Percentiles rank a stretch among this genome's conserved stretches.
phyloP scores from a whole-genome alignment of 768 basidiomycete species.

The Thelephora aurantiotincta region DNA sequence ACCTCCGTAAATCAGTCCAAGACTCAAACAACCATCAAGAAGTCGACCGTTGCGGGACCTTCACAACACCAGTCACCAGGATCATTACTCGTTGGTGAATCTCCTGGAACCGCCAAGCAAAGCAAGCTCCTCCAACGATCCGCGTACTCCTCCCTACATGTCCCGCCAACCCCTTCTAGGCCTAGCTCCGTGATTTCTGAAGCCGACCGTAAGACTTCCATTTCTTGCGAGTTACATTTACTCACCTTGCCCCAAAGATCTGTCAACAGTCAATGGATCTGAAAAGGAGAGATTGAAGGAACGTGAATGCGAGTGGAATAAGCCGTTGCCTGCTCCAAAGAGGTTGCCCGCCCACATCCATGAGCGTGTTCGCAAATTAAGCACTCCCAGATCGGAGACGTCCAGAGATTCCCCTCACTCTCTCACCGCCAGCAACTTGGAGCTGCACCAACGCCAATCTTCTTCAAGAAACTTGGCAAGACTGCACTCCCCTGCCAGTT shows the following conservation, averaged over 20 bases:
- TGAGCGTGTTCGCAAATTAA: constrained; percentile 20
- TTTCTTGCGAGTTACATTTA: constrained; percentile 3
- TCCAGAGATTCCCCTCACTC: constrained; percentile 27
- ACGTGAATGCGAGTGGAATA: constrained; percentile 45
- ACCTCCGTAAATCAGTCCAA: no score
- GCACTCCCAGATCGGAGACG: constrained; percentile 17
- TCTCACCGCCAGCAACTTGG: constrained; percentile 9
- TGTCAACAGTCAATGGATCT: constrained; percentile 26
- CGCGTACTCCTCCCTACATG: no score
- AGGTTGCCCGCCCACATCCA: constrained; percentile 32
- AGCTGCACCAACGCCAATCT: background rate
- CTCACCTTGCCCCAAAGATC: constrained; percentile 20
- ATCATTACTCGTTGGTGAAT: no score
- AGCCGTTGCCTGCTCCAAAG: constrained; percentile 19
- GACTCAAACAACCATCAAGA: no score
- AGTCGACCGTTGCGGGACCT: no score
- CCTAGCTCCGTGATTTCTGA: constrained; percentile 34
- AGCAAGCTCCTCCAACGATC: no score
- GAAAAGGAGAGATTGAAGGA: constrained; percentile 31
- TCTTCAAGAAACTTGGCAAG: constrained; percentile 17
- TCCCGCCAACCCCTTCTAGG: constrained; percentile 17
- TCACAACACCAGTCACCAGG: no score
- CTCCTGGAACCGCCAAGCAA: no score
- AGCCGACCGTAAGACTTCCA: constrained; percentile 31
- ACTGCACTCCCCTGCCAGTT: constrained; percentile 28